Conservation (phyloP, 208 protist genomes). For the Leishmania arabica region DNA sequence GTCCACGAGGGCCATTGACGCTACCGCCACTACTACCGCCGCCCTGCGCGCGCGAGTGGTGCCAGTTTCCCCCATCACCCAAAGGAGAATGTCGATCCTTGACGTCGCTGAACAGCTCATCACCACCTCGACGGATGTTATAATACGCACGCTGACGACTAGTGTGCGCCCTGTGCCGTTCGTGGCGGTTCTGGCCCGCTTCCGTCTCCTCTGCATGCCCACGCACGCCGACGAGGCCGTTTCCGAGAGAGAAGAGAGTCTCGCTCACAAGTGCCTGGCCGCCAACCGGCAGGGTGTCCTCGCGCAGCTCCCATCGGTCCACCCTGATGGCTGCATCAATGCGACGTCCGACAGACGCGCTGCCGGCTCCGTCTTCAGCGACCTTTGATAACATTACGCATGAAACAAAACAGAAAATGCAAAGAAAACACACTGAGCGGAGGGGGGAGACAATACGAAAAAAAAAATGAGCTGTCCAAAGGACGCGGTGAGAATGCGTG, state of each 20-base stretch:
- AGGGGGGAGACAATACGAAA: neutral
- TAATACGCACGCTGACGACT: slow-evolving; percentile 22
- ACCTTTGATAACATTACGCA: slow-evolving; percentile 21
- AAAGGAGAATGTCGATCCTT: neutral
- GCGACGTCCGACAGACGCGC: slow-evolving; percentile 11
- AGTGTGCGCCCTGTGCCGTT: slow-evolving; percentile 9
- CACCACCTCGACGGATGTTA: neutral
- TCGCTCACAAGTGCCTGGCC: slow-evolving; percentile 65
- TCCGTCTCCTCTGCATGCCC: slow-evolving; percentile 78
- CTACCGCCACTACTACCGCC: slow-evolving; percentile 3
- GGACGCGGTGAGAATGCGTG: neutral
- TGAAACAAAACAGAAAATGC: slow-evolving; percentile 12
- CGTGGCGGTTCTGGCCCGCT: slow-evolving; percentile 19
- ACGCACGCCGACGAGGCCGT: slow-evolving; percentile 80
- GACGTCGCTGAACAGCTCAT: slow-evolving; percentile 4
- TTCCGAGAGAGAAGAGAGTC: slow-evolving; percentile 81
- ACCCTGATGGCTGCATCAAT: slow-evolving; percentile 32
- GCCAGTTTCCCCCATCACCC: neutral
- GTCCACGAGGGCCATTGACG: neutral
- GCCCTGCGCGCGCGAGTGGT: slow-evolving; percentile 7
- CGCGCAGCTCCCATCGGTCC: slow-evolving; percentile 69
- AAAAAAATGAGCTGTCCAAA: neutral
- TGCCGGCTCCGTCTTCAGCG: slow-evolving; percentile 2
- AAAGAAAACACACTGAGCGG: neutral
- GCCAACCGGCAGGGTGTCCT: slow-evolving; percentile 46